Evolutionary conservation across 1,284 basidiomycete species (phyloP), one percentile per base, ranked within the genome.

Genomic region (Marasmius sp.): DNA sequence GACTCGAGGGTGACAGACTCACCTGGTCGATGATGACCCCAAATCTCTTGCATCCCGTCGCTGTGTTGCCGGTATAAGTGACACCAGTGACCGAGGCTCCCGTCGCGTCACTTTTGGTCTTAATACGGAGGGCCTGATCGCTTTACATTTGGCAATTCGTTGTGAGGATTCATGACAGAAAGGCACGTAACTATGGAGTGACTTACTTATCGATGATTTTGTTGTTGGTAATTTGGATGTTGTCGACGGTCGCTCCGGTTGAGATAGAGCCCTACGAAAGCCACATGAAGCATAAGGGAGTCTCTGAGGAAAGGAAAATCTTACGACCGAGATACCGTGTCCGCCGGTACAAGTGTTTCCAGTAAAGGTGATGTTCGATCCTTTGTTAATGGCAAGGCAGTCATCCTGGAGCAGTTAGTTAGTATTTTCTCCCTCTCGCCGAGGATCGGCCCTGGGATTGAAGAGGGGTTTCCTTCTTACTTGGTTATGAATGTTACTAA

Each of bases 381-480:
- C 85, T 22, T 67, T 68, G 67, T 82, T 84, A 68, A 85, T 81
- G 9, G 85, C 81, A 39, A 86, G 64, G 63, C 84, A 85, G 67
- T 85, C 83, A 62, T 85, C 83, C 71, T 83, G 72, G 62, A 74
- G 48, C 38, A 14, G 16, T 3, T 11, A 47, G 22, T 58, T 16
- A 38, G 20, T 48, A 10, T 41, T 12, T n/a, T n/a, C n/a, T n/a
- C n/a, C n/a, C n/a, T n/a, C n/a, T n/a, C n/a, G n/a, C n/a, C n/a
- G 4, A 33, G 20, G 4, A 34, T 33, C 8, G 33, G 20, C 33
- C 20, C 3, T 11, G 3, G 7, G 50, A 6, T 22, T 33, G 34
- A 4, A 50, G 20, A 50, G 50, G 7, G 9, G 18, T 22, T n/a
- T 18, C 12, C 37, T 27, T 27, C 27, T 27, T 51, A 59, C 58